Conservation (phyloP, 495 filamentous ascomycete species). For the Pyrenula aspistea region DNA sequence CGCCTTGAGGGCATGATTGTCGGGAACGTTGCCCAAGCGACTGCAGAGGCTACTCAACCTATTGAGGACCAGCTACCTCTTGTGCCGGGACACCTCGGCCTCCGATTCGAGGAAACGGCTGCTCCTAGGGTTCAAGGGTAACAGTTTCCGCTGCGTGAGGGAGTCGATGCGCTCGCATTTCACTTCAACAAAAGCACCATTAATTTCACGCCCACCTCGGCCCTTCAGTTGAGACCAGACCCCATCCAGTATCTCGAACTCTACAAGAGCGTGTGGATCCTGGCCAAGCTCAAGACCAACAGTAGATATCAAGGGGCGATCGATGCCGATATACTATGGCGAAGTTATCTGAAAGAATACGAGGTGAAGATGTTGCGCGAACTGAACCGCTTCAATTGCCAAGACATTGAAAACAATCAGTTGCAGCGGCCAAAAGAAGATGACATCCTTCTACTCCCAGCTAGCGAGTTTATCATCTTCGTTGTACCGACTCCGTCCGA, state of each 20-base stretch:
- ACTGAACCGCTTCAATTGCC: neutral
- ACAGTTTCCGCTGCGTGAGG: slow-evolving; percentile 6
- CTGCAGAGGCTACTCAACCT: neutral
- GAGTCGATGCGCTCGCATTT: slow-evolving; percentile 10
- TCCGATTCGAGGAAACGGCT: neutral
- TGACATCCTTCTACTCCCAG: neutral
- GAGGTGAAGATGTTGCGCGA: neutral
- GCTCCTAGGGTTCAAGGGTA: neutral
- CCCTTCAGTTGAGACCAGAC: slow-evolving; percentile 1
- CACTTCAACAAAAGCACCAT: slow-evolving; percentile 5
- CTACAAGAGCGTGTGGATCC: slow-evolving; percentile 12
- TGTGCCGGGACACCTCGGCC: slow-evolving; percentile 3
- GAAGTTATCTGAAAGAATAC: neutral
- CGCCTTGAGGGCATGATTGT: slow-evolving; percentile 8
- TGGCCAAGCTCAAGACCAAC: too few relatives aligned
- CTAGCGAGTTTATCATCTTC: neutral
- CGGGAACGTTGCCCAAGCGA: neutral
- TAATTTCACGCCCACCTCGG: neutral
- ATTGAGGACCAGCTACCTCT: neutral
- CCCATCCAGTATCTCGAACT: slow-evolving; percentile 11
- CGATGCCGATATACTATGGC: neutral
- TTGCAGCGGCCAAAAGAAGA: neutral
- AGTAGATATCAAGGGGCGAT: too few relatives aligned
- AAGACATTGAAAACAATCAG: neutral
- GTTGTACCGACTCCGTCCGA: neutral